Evolutionary conservation across 352 stramenopile species (phyloP).

Genomic region (Labyrinthula sp.): DNA sequence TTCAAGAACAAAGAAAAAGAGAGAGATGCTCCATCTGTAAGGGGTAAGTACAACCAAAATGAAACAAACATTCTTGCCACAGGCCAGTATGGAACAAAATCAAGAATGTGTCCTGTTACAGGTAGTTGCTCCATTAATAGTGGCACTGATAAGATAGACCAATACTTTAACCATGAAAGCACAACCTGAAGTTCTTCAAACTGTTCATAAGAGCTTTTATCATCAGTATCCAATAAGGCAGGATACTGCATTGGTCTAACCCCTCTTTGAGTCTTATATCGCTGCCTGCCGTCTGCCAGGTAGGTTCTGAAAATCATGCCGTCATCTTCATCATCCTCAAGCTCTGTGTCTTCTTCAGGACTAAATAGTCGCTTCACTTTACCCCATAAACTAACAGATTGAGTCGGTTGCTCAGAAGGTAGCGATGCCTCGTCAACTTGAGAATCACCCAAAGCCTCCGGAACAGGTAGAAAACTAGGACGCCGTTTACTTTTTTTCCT

Average conservation of each 20-base stretch:
- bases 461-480: too few relatives aligned
- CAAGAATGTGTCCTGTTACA: conserved; percentile 10
- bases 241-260: conserved; percentile 25
- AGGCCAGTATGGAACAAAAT: conserved; percentile 9
- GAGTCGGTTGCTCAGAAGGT: too few relatives aligned
- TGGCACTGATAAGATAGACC: conserved; percentile 10
- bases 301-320: too few relatives aligned
- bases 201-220: conserved; percentile 10
- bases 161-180: conserved; percentile 27
- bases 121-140: conserved; percentile 23
- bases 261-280: too few relatives aligned
- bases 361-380: too few relatives aligned
- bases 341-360: too few relatives aligned
- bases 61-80: conserved; percentile 10
- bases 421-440: too few relatives aligned
- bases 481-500: conserved; percentile 15
- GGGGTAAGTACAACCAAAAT: conserved; percentile 20
- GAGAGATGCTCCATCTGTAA: conserved; percentile 12
- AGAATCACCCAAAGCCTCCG: too few relatives aligned
- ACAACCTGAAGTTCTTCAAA: conserved; percentile 21
- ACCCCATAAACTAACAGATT: too few relatives aligned
- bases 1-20: conserved; percentile 3
- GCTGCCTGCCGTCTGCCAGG: too few relatives aligned
- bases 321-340: too few relatives aligned
- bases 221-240: conserved; percentile 13